Evolutionary conservation across 768 basidiomycete species (phyloP), one percentile per base, ranked within the genome.

Genomic region (Phlebiopsis gigantea): DNA sequence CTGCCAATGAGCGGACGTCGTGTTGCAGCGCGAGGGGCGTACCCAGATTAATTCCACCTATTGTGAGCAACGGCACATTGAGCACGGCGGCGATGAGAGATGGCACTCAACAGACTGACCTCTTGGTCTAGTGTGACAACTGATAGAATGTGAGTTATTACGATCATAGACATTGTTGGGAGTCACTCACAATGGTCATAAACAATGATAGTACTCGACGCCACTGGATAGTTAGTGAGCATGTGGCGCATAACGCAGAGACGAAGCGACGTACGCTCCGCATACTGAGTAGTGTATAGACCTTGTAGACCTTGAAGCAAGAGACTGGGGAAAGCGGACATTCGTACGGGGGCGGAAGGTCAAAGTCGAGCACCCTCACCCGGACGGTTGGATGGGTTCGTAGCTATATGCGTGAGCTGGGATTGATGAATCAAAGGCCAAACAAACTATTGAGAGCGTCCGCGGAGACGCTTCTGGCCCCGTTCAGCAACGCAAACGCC

Each of bases 41-140:
- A 82, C 81, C 82, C 82, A 84, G 42, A 84, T 80, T 29, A 82
- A 67, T 42, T 78, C 72, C 42, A 82, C 65, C 81, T 83, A 61
- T 3, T 10, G 24, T 17, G 22, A 17, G 31, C 21, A n/a, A 53
- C 41, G 31, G 34, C 30, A 43, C 26, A 29, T 53, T 47, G 56
- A 42, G 43, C 51, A 17, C n/a, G 29, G 21, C 25, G 41, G 47
- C 26, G 10, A 55, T 15, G 48, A 14, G 5, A 24, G 41, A 34
- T 52, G 44, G 28, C 8, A 59, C 48, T 19, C 31, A 8, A 41
- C 17, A 42, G 19, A 61, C 72, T 29, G 52, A 81, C 81, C 75
- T 83, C 82, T 34, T 76, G 71, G 53, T 77, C 79, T 17, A 82
- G 66, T 5, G 81, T 84, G 41, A 80, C 65, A 34, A 78, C 81